phyloP scores from a whole-genome alignment of 2,329 filamentous ascomycete genomes.

The Pseudogymnoascus sp. region DNA sequence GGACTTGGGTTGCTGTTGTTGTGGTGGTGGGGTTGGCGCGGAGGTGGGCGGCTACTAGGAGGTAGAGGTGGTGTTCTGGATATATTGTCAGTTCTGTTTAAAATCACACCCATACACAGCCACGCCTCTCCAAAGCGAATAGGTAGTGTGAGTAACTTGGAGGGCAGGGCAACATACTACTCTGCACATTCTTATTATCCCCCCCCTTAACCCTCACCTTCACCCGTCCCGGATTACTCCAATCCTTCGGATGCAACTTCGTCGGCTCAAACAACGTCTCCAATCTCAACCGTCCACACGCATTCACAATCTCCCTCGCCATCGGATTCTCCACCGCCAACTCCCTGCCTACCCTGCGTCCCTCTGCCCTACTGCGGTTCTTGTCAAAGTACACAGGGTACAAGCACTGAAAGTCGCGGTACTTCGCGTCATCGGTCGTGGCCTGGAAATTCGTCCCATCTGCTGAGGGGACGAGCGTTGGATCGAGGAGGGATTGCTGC shows the following conservation, averaged over 20 bases:
- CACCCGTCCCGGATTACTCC: constrained; percentile 90
- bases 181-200: constrained; percentile 51
- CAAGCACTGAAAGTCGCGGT: constrained; percentile 77
- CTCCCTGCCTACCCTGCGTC: constrained; percentile 65
- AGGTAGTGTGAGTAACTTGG: no score
- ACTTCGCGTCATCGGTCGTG: constrained; percentile 45
- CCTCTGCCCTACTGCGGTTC: constrained; percentile 64
- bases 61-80: constrained; percentile 74
- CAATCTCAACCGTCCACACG: constrained; percentile 65
- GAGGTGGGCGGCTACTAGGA: constrained; percentile 70
- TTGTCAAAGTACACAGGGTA: constrained; percentile 96
- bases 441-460: constrained; percentile 31
- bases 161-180: constrained; percentile 43
- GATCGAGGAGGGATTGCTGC: constrained; percentile 21
- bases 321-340: constrained; percentile 79
- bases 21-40: constrained; percentile 70
- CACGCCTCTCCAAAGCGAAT: no score
- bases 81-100: not conserved
- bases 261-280: constrained; percentile 79
- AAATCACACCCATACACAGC: not conserved
- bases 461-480: constrained; percentile 21
- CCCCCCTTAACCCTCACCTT: constrained; percentile 64
- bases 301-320: constrained; percentile 80
- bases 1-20: constrained; percentile 60
- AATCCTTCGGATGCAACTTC: constrained; percentile 92